Evolutionary conservation across 306 rosid species (phyloP).

Genomic region (Prunus padus): DNA sequence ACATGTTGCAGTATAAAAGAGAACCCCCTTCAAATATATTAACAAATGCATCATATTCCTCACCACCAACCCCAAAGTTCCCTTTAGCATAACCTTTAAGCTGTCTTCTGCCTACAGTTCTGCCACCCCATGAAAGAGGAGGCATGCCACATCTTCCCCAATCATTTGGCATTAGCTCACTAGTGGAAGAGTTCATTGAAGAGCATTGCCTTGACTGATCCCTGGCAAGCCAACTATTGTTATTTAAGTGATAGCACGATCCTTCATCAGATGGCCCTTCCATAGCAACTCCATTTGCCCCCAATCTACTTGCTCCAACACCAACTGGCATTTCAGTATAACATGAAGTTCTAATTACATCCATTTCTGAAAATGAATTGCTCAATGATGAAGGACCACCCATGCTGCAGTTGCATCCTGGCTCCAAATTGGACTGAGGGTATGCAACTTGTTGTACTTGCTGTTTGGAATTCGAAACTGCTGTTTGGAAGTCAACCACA

Average conservation of each 20-base stretch:
- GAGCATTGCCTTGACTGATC: slow-evolving; percentile 71
- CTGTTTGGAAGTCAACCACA: slow-evolving; percentile 52
- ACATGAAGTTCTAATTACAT: slow-evolving; percentile 53
- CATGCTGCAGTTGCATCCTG: slow-evolving; percentile 56
- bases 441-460: slow-evolving; percentile 50
- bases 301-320: slow-evolving; percentile 55
- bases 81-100: slow-evolving; percentile 64
- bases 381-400: slow-evolving; percentile 63
- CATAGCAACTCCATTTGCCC: slow-evolving; percentile 53
- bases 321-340: slow-evolving; percentile 56
- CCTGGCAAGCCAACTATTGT: slow-evolving; percentile 57
- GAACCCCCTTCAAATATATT: slow-evolving; percentile 95
- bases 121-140: slow-evolving; percentile 81
- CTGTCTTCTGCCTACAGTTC: slow-evolving; percentile 76
- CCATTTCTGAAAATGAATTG: slow-evolving; percentile 46
- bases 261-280: slow-evolving; percentile 97
- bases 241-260: slow-evolving; percentile 64
- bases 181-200: slow-evolving; percentile 60
- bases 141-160: slow-evolving; percentile 84
- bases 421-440: slow-evolving; percentile 54
- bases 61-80: slow-evolving; percentile 55
- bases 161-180: slow-evolving; percentile 60
- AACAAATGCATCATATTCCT: slow-evolving; percentile 78
- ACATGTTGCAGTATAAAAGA: slow-evolving; percentile 88
- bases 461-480: slow-evolving; percentile 53